Evolutionary conservation across 2,329 filamentous ascomycete genomes (phyloP), one percentile per base, ranked within the genome.

Genomic region (Calycina herbarum): DNA sequence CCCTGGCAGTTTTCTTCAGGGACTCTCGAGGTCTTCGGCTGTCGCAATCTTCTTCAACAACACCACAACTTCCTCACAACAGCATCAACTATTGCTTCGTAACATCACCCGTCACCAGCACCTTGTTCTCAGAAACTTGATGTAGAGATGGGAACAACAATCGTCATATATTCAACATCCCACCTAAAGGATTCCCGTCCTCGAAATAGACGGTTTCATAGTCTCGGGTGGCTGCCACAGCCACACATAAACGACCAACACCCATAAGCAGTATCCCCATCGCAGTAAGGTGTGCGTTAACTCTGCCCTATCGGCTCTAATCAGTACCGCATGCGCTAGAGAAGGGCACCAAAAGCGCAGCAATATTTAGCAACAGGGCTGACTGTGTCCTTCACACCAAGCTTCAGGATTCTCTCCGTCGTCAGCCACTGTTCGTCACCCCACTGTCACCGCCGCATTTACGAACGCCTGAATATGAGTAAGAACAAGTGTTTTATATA

Each of bases 401-500:
- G n/a, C 20, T 48, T 48, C 7, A 24, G 45, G 45, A 48, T 48
- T n/a, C n/a, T 24, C 45, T 48, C n/a, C 20, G 8, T 48, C 45
- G 45, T 48, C 45, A 48, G 45, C 45, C 45, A 48, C n/a, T 48
- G 5, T 20, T 48, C 17, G 5, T 48, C 42, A 20, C 45, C n/a
- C n/a, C 45, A 11, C 48, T 27, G 48, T 6, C 48, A 20, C 48
- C n/a, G 20, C 48, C 20, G 20, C 8, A 24, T 27, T 27, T 27
- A 51, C 8, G 48, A 51, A 27, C 8, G 20, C 48, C 48, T 51
- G 6, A 51, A 24, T 51, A 20, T 24, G 20, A 51, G 10, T 33
- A n/a, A 33, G 56, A 38, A 60, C 35, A 31, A 60, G 58, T 60
- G 45, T 51, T 61, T 42, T 42, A 31, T 35, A 51, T 51, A 61